Evolutionary conservation across 495 filamentous ascomycete genomes (phyloP).

Genomic region (Podospora anserina): DNA sequence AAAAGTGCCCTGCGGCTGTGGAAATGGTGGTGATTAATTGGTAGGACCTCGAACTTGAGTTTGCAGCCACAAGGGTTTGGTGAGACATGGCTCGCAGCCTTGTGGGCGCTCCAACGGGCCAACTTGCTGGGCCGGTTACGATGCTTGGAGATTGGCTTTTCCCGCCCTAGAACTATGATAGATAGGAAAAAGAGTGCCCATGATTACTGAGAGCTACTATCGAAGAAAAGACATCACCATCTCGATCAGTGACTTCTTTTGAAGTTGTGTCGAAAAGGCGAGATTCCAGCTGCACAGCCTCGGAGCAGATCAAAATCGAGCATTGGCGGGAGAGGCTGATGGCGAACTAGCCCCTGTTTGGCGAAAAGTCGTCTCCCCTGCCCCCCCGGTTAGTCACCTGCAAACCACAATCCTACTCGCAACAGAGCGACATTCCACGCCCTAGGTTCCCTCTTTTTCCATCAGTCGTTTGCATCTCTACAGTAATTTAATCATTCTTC

Average conservation of each 20-base stretch:
- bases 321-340: constrained; percentile 13
- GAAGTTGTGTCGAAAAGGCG: background rate
- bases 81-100: background rate
- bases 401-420: constrained; percentile 9
- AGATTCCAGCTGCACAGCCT: constrained; percentile 17
- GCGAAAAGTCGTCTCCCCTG: constrained; percentile 11
- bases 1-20: background rate
- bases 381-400: constrained; percentile 10
- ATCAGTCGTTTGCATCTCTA: constrained; percentile 7
- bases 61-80: background rate
- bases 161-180: too few relatives aligned
- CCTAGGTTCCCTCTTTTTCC: constrained; percentile 20
- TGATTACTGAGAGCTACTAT: background rate
- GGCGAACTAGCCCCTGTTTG: constrained; percentile 20
- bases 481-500: constrained; percentile 4
- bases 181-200: background rate
- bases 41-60: background rate
- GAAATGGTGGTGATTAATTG: background rate
- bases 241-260: background rate
- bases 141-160: background rate
- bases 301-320: constrained; percentile 7
- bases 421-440: constrained; percentile 4
- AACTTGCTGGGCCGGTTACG: background rate
- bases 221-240: background rate
- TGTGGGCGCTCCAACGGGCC: background rate